These are phyloP conservation scores for Phytophthora gonapodyides DNA, from an alignment of 352 stramenopile genomes.

Conservation along the genomic window DNA sequence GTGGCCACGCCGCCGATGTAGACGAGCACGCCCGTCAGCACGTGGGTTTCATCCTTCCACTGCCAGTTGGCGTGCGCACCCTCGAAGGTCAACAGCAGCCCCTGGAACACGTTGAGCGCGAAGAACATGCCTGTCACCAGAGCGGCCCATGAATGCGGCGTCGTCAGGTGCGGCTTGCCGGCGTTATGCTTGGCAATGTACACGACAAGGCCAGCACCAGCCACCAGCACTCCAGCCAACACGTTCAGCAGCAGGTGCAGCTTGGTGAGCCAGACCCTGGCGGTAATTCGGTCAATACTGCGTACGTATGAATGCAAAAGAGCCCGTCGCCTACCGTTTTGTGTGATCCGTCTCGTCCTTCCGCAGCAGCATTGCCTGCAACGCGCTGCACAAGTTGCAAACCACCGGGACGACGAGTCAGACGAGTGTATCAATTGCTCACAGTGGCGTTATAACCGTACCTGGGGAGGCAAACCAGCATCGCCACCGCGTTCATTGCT, in stretches of 20 bases:
- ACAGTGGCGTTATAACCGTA: slow-evolving; percentile 16
- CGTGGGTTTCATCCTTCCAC: slow-evolving; percentile 77
- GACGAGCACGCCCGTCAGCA: slow-evolving; percentile 57
- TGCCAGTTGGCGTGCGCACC: slow-evolving; percentile 58
- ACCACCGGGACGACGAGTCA: slow-evolving; percentile 16
- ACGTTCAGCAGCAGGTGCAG: slow-evolving; percentile 60
- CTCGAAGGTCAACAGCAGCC: slow-evolving; percentile 68
- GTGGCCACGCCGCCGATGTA: slow-evolving; percentile 58
- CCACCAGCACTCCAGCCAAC: slow-evolving; percentile 43
- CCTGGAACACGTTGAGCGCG: slow-evolving; percentile 68
- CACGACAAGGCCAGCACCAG: slow-evolving; percentile 35
- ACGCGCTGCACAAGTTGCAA: slow-evolving; percentile 32
- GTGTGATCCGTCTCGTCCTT: slow-evolving; percentile 46
- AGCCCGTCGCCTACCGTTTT: slow-evolving; percentile 36
- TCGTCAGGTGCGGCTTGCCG: slow-evolving; percentile 46
- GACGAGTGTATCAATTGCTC: slow-evolving; percentile 4
- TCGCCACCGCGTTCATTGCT: slow-evolving; percentile 53
- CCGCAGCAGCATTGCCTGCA: slow-evolving; percentile 61
- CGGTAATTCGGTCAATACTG: slow-evolving; percentile 14
- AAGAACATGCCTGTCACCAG: slow-evolving; percentile 61
- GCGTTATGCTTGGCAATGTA: slow-evolving; percentile 44
- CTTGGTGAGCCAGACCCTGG: slow-evolving; percentile 59
- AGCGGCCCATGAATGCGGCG: slow-evolving; percentile 58
- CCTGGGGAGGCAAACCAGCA: slow-evolving; percentile 58
- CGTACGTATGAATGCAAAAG: background rate